phyloP scores from a whole-genome alignment of 1,284 basidiomycete species.

The Cutaneotrichosporon spelunceum region DNA sequence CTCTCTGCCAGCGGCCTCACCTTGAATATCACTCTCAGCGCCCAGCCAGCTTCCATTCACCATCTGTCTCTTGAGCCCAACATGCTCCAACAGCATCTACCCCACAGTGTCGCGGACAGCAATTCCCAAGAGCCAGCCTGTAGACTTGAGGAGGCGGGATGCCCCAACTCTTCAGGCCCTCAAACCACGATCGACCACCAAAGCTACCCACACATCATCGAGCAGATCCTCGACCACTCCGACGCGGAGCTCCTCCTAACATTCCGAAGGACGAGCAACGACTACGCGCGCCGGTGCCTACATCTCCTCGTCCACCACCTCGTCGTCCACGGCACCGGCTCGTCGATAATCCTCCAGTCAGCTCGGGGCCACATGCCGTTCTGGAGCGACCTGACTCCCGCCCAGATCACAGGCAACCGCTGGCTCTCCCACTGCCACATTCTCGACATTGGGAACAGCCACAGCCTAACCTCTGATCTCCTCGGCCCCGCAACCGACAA shows the following conservation, averaged over 20 bases:
- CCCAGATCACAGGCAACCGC: background rate
- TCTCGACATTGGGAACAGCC: background rate
- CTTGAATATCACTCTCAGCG: too few species aligned
- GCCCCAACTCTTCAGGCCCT: too few species aligned
- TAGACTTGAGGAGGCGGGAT: background rate
- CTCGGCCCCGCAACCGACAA: background rate
- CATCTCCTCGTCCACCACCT: background rate
- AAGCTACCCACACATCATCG: constrained; percentile 7
- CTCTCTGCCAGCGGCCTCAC: too few species aligned
- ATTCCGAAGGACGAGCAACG: background rate
- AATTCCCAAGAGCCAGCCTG: too few species aligned
- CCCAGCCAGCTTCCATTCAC: too few species aligned
- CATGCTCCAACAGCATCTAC: too few species aligned
- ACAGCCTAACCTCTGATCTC: background rate
- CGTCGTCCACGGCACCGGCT: background rate
- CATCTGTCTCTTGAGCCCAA: too few species aligned
- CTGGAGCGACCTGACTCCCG: background rate
- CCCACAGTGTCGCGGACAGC: too few species aligned
- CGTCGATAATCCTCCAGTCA: background rate
- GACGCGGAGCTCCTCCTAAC: background rate
- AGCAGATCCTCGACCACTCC: background rate
- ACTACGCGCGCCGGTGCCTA: background rate
- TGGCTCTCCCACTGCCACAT: background rate
- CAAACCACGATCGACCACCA: background rate
- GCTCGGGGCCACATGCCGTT: background rate